A percentile compares a stretch with the other conserved stretches of the same genome.
Evolutionary conservation across 2,329 filamentous ascomycete species (phyloP).

Genomic region (Drechslerella coelobrocha): DNA sequence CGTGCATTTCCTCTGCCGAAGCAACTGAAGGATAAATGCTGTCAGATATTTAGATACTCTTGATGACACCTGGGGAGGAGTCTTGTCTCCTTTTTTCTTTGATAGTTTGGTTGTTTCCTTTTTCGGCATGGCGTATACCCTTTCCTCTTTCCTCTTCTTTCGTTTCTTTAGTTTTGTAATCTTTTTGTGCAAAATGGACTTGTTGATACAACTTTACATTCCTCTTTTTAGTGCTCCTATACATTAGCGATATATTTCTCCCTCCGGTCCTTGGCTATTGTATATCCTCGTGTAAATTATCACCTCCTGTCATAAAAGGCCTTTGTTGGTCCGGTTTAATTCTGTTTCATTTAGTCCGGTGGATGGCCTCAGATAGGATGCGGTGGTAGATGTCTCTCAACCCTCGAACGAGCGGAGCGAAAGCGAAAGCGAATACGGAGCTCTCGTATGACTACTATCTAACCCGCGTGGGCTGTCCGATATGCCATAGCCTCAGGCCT

Average conservation of each 20-base stretch:
- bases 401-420: no score
- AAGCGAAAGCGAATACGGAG: no score
- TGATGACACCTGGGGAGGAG: constrained; percentile 42
- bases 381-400: no score
- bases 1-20: constrained; percentile 8
- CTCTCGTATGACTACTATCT: no score
- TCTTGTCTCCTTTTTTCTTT: constrained; percentile 26
- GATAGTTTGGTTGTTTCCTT: constrained; percentile 34
- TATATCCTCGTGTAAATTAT: neutral
- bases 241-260: constrained; percentile 46
- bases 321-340: neutral
- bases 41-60: constrained; percentile 41
- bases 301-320: neutral
- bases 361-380: no score
- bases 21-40: constrained; percentile 25
- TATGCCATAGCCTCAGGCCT: no score
- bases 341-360: neutral
- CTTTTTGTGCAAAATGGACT: constrained; percentile 45
- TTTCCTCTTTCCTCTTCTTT: constrained; percentile 20
- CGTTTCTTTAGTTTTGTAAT: constrained; percentile 21
- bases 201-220: constrained; percentile 42
- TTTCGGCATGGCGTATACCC: constrained; percentile 51
- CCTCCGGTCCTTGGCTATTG: no score
- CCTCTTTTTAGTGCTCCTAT: constrained; percentile 38
- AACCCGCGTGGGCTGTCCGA: no score